phyloP scores from a whole-genome alignment of 805 yeast genomes.

The Lipomyces orientalis region DNA sequence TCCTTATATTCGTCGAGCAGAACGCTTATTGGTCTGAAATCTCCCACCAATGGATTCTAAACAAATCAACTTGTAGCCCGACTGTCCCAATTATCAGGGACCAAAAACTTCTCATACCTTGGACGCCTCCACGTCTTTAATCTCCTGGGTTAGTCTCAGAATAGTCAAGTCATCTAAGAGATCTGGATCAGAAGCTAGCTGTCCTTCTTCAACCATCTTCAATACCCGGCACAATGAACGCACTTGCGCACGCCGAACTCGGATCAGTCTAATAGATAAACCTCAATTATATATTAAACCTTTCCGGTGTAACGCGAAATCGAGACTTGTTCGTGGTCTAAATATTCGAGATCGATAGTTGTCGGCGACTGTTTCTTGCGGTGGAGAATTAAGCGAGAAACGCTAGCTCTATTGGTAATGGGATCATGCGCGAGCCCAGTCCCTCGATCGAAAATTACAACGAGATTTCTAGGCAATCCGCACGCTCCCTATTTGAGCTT shows the following conservation, averaged over 20 bases:
- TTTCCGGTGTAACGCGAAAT: neutral
- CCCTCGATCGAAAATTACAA: too few relatives aligned
- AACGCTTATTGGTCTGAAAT: slow-evolving; percentile 18
- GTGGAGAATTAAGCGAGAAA: neutral
- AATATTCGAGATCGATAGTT: neutral
- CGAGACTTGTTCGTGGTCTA: neutral
- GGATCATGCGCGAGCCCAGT: too few relatives aligned
- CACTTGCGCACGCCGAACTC: neutral
- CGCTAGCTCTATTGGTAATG: too few relatives aligned
- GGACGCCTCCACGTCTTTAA: slow-evolving; percentile 36
- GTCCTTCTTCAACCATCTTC: neutral
- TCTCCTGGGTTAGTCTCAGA: slow-evolving; percentile 35
- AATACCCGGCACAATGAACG: neutral
- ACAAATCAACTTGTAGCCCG: too few relatives aligned
- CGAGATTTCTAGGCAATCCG: too few relatives aligned
- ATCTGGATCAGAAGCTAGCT: slow-evolving; percentile 19
- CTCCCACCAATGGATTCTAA: slow-evolving; percentile 35
- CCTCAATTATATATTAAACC: neutral
- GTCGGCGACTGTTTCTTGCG: neutral
- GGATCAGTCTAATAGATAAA: neutral
- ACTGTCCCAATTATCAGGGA: too few relatives aligned
- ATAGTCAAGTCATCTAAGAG: slow-evolving; percentile 37
- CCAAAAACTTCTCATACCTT: slow-evolving; percentile 18
- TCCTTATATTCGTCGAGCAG: slow-evolving; percentile 35
- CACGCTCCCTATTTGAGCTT: too few relatives aligned